phyloP scores from a whole-genome alignment of 192 early-diverging fungal species.

The Jimgerdemannia flammicorona region DNA sequence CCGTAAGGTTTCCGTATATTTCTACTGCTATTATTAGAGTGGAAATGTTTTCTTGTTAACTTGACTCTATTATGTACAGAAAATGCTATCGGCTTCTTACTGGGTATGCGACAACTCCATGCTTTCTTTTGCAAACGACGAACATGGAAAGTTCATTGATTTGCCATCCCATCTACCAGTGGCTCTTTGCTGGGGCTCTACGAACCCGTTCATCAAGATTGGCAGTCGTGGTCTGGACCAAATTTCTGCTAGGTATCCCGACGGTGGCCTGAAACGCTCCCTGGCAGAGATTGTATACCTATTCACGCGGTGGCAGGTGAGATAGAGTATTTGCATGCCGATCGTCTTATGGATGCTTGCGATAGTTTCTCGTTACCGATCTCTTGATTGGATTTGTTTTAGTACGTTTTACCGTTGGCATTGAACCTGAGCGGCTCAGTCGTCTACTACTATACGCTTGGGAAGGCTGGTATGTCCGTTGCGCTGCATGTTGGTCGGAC shows the following conservation, averaged over 20 bases:
- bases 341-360: not conserved
- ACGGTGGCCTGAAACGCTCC: slow-evolving; percentile 51
- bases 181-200: slow-evolving; percentile 92
- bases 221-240: slow-evolving; percentile 79
- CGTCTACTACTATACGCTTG: slow-evolving; percentile 92
- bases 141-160: not conserved
- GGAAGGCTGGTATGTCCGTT: slow-evolving; percentile 45
- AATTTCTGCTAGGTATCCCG: slow-evolving; percentile 37
- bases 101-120: not conserved
- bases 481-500: not conserved
- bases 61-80: not conserved
- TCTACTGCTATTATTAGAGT: not conserved
- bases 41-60: not conserved
- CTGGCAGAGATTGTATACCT: slow-evolving; percentile 71
- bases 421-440: slow-evolving; percentile 90
- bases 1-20: not conserved
- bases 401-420: slow-evolving; percentile 81
- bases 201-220: slow-evolving; percentile 94
- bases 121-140: not conserved
- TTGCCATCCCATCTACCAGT: slow-evolving; percentile 29
- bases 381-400: not conserved
- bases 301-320: slow-evolving; percentile 81
- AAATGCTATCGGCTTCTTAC: not conserved
- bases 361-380: no score
- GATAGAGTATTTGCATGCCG: not conserved